A percentile compares a stretch with the other conserved stretches of the same genome.
Conservation (phyloP, 306 rosid genomes). For the Fragaria nilgerrensis region DNA sequence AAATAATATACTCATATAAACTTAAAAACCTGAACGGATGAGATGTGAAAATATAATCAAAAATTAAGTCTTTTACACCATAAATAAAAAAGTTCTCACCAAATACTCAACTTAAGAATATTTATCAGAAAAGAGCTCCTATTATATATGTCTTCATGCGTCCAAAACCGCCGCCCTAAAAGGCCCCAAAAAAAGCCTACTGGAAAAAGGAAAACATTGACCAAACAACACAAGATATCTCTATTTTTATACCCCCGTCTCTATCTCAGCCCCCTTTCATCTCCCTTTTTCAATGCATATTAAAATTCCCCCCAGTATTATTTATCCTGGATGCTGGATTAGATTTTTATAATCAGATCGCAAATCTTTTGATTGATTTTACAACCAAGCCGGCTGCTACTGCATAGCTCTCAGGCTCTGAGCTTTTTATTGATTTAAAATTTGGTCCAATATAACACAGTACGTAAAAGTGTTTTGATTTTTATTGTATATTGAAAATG, state of each 20-base stretch:
- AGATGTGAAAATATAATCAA: too few species aligned
- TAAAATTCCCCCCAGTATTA: neutral
- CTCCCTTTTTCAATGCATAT: neutral
- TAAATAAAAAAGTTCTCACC: too few species aligned
- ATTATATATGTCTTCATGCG: neutral
- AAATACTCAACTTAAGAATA: too few species aligned
- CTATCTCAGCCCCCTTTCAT: neutral
- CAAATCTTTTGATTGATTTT: constrained; percentile 16
- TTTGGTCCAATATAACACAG: neutral
- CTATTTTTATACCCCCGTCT: neutral
- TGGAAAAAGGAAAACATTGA: constrained; percentile 5
- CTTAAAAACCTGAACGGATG: too few species aligned
- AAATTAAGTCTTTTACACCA: too few species aligned
- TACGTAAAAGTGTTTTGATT: too few species aligned
- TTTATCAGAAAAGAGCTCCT: too few species aligned
- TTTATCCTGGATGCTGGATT: neutral
- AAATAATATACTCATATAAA: too few species aligned
- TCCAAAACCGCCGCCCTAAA: constrained; percentile 17
- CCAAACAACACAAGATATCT: neutral
- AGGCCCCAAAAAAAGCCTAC: neutral
- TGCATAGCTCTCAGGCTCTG: neutral
- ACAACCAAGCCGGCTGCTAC: neutral
- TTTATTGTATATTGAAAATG: too few species aligned
- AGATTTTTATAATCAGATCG: neutral
- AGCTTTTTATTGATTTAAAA: neutral